Conservation (phyloP, 208 protist genomes). For the Leishmania tropica region DNA sequence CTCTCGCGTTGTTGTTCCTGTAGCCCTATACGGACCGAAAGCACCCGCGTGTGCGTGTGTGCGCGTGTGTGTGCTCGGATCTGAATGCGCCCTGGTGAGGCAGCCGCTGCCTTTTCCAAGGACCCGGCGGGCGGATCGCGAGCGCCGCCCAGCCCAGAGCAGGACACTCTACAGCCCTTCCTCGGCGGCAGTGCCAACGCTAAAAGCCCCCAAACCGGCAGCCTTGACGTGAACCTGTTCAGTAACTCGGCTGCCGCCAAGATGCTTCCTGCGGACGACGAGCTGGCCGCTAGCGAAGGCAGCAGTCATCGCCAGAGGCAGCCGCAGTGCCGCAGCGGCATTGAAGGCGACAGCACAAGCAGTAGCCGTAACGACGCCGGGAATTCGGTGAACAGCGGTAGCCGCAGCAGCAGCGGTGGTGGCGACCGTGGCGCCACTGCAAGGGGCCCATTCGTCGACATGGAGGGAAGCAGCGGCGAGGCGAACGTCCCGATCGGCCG, state of each 20-base stretch:
- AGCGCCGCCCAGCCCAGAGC: neutral
- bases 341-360: neutral
- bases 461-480: neutral
- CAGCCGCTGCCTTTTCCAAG: neutral
- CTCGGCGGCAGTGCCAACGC: neutral
- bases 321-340: neutral
- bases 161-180: neutral
- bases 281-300: neutral
- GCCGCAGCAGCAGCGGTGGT: neutral
- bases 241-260: neutral
- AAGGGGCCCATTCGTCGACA: neutral
- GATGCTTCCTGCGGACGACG: neutral
- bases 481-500: neutral
- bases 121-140: neutral
- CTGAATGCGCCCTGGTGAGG: neutral
- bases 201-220: neutral
- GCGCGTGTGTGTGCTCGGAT: neutral
- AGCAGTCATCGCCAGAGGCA: neutral
- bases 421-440: neutral
- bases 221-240: neutral
- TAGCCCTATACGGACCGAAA: neutral
- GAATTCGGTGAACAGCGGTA: neutral
- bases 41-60: neutral
- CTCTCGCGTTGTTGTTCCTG: too few species aligned
- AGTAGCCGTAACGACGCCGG: neutral